Conservation (phyloP, 208 protist species). For the Leishmania gerbilli region DNA sequence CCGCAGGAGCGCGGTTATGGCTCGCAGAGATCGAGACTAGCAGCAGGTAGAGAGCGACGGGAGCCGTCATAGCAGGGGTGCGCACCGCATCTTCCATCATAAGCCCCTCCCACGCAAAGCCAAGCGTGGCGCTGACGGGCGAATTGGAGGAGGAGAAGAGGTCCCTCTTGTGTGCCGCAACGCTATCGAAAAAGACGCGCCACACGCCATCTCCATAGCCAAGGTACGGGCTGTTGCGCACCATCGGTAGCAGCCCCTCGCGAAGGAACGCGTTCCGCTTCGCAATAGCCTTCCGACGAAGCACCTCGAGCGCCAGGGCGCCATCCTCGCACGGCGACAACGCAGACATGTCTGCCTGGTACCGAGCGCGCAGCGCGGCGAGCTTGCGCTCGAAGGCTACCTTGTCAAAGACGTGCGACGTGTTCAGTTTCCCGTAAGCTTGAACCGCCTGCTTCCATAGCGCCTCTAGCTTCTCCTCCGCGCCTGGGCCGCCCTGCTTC, state of each 20-base stretch:
- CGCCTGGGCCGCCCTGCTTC: constrained; percentile 2
- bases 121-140: constrained; percentile 33
- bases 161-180: constrained; percentile 41
- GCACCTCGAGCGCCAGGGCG: constrained; percentile 69
- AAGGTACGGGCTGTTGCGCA: constrained; percentile 51
- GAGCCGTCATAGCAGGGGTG: constrained; percentile 65
- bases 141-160: constrained; percentile 37
- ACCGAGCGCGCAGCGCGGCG: constrained; percentile 31
- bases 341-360: constrained; percentile 22
- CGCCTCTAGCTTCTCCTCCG: constrained; percentile 25
- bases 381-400: constrained; percentile 50
- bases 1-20: constrained; percentile 22
- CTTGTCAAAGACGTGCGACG: constrained; percentile 56
- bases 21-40: constrained; percentile 50
- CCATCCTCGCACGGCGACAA: constrained; percentile 39
- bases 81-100: constrained; percentile 63
- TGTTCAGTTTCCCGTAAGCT: constrained; percentile 34
- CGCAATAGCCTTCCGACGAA: constrained; percentile 64
- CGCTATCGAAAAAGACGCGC: constrained; percentile 65
- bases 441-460: constrained; percentile 49
- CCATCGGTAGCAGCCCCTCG: constrained; percentile 49
- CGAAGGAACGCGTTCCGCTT: constrained; percentile 63
- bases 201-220: constrained; percentile 72
- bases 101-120: constrained; percentile 69
- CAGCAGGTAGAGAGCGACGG: constrained; percentile 72